Evolutionary conservation across 352 stramenopile species (phyloP).

Genomic region (Globisporangium spinosum): DNA sequence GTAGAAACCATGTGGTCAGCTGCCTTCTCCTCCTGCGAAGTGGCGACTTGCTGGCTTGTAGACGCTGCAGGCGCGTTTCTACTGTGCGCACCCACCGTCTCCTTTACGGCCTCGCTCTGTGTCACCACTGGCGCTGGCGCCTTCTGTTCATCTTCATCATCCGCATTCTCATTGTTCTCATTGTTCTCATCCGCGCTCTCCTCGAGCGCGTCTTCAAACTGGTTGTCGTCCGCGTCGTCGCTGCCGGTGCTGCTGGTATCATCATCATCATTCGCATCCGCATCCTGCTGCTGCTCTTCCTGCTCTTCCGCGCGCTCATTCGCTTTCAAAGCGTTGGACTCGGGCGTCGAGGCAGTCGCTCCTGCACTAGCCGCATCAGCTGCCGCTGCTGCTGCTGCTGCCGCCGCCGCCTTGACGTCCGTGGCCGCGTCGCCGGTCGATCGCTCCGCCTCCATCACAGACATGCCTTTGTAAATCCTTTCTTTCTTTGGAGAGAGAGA

Average conservation of each 20-base stretch:
- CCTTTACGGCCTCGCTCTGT: background rate
- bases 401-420: background rate
- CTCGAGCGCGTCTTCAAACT: slow-evolving; percentile 17
- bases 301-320: slow-evolving; percentile 7
- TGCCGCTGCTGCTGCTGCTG: background rate
- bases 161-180: background rate
- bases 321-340: slow-evolving; percentile 5
- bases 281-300: slow-evolving; percentile 1
- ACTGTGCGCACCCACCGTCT: background rate
- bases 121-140: background rate
- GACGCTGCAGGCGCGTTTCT: background rate
- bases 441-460: slow-evolving; percentile 11
- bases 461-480: background rate
- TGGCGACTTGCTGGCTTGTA: background rate
- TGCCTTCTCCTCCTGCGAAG: background rate
- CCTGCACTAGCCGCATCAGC: background rate
- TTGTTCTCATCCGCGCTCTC: background rate
- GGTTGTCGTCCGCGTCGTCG: slow-evolving; percentile 10
- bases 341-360: background rate
- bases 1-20: slow-evolving; percentile 5
- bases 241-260: background rate
- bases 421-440: background rate
- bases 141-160: slow-evolving; percentile 8
- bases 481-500: background rate
- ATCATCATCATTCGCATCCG: background rate